Evolutionary conservation across 2,329 filamentous ascomycete genomes (phyloP).

Genomic region (Colletotrichum lindemuthianum): DNA sequence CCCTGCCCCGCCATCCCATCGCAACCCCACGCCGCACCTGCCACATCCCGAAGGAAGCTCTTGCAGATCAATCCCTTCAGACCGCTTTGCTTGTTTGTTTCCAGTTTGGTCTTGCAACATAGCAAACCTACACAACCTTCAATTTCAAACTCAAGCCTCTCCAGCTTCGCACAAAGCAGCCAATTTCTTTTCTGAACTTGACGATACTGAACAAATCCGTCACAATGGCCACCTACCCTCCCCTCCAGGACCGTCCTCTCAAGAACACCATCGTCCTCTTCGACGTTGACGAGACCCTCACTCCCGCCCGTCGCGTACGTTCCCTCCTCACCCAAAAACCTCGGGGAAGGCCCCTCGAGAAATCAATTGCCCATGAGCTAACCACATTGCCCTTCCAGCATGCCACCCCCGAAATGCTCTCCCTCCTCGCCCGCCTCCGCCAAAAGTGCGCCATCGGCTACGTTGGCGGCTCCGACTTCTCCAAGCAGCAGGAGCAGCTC

Average conservation of each 20-base stretch:
- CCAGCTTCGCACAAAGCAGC: background rate
- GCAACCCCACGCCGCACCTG: constrained; percentile 29
- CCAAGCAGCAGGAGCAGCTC: constrained; percentile 96
- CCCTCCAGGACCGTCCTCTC: constrained; percentile 84
- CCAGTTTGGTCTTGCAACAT: too few species aligned
- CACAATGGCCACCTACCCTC: constrained; percentile 62
- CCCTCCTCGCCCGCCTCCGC: constrained; percentile 81
- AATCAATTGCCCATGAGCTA: background rate
- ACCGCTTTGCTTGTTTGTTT: background rate
- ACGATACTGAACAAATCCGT: background rate
- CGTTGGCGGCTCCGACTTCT: constrained; percentile 91
- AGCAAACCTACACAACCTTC: too few species aligned
- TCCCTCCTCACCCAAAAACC: background rate
- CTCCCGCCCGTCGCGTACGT: constrained; percentile 79
- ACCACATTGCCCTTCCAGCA: constrained; percentile 54
- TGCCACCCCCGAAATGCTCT: constrained; percentile 83
- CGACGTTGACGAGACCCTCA: constrained; percentile 94
- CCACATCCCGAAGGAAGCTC: constrained; percentile 31
- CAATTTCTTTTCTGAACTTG: background rate
- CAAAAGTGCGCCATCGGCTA: constrained; percentile 90
- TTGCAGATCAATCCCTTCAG: background rate
- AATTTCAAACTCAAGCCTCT: background rate
- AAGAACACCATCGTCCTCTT: constrained; percentile 96
- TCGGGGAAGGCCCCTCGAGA: background rate
- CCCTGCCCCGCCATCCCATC: constrained; percentile 34